Conservation (phyloP, 2,329 filamentous ascomycete species). For the Epichloe gansuensis region DNA sequence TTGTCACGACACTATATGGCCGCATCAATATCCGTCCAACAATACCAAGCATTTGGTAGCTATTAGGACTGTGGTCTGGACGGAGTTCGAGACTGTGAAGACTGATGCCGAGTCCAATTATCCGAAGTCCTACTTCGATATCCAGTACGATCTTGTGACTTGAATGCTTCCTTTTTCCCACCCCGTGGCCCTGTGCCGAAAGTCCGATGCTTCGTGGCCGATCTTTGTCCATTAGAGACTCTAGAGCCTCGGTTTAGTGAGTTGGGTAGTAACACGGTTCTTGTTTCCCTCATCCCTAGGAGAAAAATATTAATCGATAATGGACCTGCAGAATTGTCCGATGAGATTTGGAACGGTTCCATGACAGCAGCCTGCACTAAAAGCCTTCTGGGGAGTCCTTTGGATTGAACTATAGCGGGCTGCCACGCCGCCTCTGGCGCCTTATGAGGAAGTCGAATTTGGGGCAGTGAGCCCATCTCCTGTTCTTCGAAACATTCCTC, state of each 20-base stretch:
- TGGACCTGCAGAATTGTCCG: slow-evolving; percentile 21
- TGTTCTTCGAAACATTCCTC: slow-evolving; percentile 74
- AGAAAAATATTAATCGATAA: slow-evolving; percentile 28
- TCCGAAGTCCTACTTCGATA: slow-evolving; percentile 29
- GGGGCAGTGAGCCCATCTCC: slow-evolving; percentile 66
- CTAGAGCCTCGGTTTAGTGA: slow-evolving; percentile 20
- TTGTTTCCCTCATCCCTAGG: slow-evolving; percentile 29
- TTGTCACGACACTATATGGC: not conserved
- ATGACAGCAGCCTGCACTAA: slow-evolving; percentile 26
- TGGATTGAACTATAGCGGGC: slow-evolving; percentile 40
- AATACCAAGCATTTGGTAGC: not conserved
- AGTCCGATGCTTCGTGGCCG: slow-evolving; percentile 19
- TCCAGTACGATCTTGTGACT: slow-evolving; percentile 22
- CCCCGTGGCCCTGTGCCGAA: slow-evolving; percentile 18
- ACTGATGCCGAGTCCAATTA: slow-evolving; percentile 26
- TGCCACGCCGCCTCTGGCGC: slow-evolving; percentile 53
- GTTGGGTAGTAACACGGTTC: slow-evolving; percentile 26
- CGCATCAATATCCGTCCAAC: not conserved
- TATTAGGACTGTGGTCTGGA: not conserved
- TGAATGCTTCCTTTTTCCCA: slow-evolving; percentile 22
- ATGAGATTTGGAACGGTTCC: slow-evolving; percentile 23
- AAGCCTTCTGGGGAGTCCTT: slow-evolving; percentile 41
- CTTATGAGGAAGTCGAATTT: slow-evolving; percentile 53
- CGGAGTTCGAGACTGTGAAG: slow-evolving; percentile 5
- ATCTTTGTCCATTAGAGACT: slow-evolving; percentile 7